These are phyloP conservation scores for Trametes sp. DNA, from an alignment of 1,284 basidiomycete species.

Conservation along the genomic window DNA sequence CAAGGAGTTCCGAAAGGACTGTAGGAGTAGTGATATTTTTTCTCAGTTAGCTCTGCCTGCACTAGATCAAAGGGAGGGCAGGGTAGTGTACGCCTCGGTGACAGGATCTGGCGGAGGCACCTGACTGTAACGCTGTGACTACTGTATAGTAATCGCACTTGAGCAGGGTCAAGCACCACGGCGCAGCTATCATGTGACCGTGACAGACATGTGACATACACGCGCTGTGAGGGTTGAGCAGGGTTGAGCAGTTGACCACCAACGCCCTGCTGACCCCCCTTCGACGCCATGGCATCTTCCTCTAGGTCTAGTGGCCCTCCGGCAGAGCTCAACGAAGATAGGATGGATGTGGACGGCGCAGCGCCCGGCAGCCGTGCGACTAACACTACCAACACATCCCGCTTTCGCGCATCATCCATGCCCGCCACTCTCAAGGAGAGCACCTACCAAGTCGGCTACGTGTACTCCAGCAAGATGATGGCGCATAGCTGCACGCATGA, in stretches of 20 bases:
- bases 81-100: no score
- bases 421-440: constrained; percentile 26
- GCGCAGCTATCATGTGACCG: no score
- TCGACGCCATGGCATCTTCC: not conserved
- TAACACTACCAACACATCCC: not conserved
- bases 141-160: no score
- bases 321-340: not conserved
- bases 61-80: no score
- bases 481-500: constrained; percentile 71
- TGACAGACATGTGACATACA: not conserved
- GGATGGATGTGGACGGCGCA: not conserved
- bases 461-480: constrained; percentile 91
- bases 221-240: not conserved
- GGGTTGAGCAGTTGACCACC: not conserved
- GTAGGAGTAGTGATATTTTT: no score
- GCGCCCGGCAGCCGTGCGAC: not conserved
- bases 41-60: no score
- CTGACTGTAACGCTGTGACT: no score
- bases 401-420: constrained; percentile 29
- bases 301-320: not conserved
- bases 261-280: not conserved
- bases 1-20: no score
- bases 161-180: no score
- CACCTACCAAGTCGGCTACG: constrained; percentile 70
- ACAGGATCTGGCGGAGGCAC: no score